These are phyloP conservation scores for Bathelium albidoporum DNA, from an alignment of 495 filamentous ascomycete genomes.

Conservation along the genomic window DNA sequence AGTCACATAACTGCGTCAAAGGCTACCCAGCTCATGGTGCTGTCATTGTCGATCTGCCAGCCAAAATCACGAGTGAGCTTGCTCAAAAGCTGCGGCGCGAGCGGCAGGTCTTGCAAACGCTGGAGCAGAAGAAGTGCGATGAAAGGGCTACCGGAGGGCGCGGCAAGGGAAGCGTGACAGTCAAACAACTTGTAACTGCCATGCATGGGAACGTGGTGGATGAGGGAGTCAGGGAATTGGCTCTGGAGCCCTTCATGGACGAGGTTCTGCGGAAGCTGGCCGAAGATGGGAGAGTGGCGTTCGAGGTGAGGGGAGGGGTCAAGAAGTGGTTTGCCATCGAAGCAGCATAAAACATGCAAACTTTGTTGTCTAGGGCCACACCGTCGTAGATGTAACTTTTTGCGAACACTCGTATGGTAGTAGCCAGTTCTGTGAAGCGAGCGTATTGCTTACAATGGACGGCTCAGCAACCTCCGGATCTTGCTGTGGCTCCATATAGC, in stretches of 20 bases:
- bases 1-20: conserved; percentile 19
- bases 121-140: conserved; percentile 14
- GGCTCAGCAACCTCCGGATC: too few relatives aligned
- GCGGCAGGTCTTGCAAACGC: conserved; percentile 26
- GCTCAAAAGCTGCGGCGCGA: conserved; percentile 32
- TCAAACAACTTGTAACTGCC: conserved; percentile 30
- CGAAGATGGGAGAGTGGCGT: conserved; percentile 40
- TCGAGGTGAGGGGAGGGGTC: conserved; percentile 31
- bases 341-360: not conserved
- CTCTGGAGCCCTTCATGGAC: conserved; percentile 38
- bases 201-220: conserved; percentile 33
- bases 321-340: conserved; percentile 36
- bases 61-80: conserved; percentile 30
- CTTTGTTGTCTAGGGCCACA: not conserved
- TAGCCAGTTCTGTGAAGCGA: too few relatives aligned
- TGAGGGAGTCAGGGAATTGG: conserved; percentile 21
- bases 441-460: too few relatives aligned
- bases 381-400: not conserved
- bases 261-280: conserved; percentile 42
- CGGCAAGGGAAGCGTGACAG: conserved; percentile 22
- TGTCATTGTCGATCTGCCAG: conserved; percentile 28
- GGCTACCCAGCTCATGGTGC: conserved; percentile 39
- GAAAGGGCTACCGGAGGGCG: not conserved
- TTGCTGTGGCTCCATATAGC: too few relatives aligned
- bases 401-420: too few relatives aligned